Percentiles rank a stretch among this genome's conserved stretches.
Evolutionary conservation across 2,329 filamentous ascomycete genomes (phyloP).

Genomic region (Xylariales sp.): DNA sequence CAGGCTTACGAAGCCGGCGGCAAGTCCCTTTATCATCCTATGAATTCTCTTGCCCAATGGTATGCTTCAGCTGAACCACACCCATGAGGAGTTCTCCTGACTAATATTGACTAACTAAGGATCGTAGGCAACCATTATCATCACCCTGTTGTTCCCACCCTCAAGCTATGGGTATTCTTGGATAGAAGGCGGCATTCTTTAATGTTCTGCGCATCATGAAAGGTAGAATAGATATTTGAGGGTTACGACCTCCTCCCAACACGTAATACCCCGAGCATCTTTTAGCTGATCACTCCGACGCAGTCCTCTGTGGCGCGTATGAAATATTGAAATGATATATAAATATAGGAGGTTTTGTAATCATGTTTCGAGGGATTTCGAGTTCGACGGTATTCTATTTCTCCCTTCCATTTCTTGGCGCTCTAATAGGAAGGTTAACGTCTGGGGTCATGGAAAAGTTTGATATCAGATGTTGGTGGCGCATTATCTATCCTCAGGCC

Average conservation of each 20-base stretch:
- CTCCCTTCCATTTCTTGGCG: not conserved
- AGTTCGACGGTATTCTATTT: not conserved
- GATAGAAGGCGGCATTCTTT: not conserved
- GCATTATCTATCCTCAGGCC: not conserved
- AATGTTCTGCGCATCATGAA: not conserved
- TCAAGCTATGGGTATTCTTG: not conserved
- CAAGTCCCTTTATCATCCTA: not conserved
- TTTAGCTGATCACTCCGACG: too few species aligned
- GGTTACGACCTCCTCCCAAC: too few species aligned
- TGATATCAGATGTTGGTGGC: not conserved
- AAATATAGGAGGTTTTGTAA: not conserved
- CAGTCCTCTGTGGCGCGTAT: too few species aligned
- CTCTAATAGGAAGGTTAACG: not conserved
- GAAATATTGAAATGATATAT: too few species aligned
- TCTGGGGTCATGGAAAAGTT: not conserved
- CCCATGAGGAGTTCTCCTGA: not conserved
- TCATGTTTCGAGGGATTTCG: not conserved
- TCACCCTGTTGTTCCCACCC: not conserved
- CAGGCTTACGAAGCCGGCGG: not conserved
- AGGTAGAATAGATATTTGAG: not conserved
- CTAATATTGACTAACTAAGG: not conserved
- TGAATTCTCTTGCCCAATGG: not conserved
- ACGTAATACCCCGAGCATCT: not conserved
- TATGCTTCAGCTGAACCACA: not conserved
- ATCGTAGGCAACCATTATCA: not conserved